Evolutionary conservation across 345 rosid genomes (phyloP).

Genomic region (Moricandia moricandioides): DNA sequence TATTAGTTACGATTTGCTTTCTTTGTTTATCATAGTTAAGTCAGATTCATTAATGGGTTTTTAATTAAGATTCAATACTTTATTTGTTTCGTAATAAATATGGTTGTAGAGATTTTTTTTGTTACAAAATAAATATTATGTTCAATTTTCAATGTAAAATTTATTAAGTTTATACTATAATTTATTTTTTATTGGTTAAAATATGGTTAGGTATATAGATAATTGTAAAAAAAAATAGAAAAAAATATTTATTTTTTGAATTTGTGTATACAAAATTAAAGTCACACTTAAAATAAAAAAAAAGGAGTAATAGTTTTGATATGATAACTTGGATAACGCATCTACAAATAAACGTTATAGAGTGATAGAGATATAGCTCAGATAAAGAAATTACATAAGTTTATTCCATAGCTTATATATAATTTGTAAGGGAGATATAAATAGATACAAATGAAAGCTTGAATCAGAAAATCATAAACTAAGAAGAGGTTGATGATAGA

Average conservation of each 20-base stretch:
- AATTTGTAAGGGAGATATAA: background rate
- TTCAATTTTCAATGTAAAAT: too few species aligned
- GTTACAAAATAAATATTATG: too few species aligned
- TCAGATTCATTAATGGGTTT: slow-evolving; percentile 22
- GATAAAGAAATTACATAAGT: slow-evolving; percentile 8
- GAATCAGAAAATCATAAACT: background rate
- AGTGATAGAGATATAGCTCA: background rate
- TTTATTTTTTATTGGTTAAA: too few species aligned
- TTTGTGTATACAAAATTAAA: too few species aligned
- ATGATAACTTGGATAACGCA: slow-evolving; percentile 25
- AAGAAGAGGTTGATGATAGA: slow-evolving; percentile 10
- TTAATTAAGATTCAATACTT: background rate
- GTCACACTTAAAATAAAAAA: too few species aligned
- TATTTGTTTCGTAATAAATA: too few species aligned
- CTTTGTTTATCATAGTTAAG: background rate
- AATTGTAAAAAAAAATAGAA: too few species aligned
- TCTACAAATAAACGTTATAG: background rate
- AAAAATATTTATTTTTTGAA: too few species aligned
- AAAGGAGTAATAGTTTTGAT: slow-evolving; percentile 24
- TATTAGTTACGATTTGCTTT: background rate
- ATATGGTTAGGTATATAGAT: too few species aligned
- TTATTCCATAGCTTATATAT: background rate
- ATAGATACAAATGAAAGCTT: background rate
- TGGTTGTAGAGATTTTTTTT: too few species aligned
- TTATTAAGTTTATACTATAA: too few species aligned